A percentile compares a stretch with the other conserved stretches of the same genome.
phyloP scores from a whole-genome alignment of 306 rosid species.

The Gleditsia sinensis region DNA sequence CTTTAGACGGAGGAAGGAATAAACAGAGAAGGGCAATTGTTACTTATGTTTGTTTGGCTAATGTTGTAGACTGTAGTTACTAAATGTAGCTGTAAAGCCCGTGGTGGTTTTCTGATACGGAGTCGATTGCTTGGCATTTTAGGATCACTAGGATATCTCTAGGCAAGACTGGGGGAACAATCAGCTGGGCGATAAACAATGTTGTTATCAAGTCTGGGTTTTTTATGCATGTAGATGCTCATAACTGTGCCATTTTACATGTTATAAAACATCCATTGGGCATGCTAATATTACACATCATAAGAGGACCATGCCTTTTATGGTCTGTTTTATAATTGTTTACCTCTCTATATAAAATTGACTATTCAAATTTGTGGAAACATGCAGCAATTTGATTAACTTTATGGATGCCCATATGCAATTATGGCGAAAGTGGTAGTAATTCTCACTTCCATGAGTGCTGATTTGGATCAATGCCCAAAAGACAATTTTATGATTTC shows the following conservation, averaged over 20 bases:
- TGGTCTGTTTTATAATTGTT: not conserved
- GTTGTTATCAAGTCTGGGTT: not conserved
- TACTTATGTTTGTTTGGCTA: not conserved
- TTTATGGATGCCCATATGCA: conserved; percentile 40
- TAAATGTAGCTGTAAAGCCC: not conserved
- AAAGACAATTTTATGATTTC: conserved; percentile 8
- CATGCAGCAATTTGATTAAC: conserved; percentile 44
- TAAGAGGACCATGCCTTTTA: not conserved
- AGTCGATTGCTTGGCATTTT: not conserved
- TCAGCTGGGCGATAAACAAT: not conserved
- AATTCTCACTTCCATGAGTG: conserved; percentile 14
- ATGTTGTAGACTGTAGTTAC: not conserved
- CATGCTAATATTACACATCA: not conserved
- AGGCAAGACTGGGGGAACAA: not conserved
- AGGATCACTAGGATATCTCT: not conserved
- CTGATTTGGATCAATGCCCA: conserved; percentile 9
- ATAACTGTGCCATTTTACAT: not conserved
- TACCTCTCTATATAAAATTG: not conserved
- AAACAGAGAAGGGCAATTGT: not conserved
- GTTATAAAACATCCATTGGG: not conserved
- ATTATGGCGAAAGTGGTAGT: conserved; percentile 65
- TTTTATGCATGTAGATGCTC: not conserved
- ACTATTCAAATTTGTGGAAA: not conserved
- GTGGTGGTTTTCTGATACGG: not conserved
- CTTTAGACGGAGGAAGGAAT: conserved; percentile 1